A percentile compares a stretch with the other conserved stretches of the same genome.
These are phyloP conservation scores for Amanita phalloides DNA, from an alignment of 768 basidiomycete genomes.

Conservation along the genomic window DNA sequence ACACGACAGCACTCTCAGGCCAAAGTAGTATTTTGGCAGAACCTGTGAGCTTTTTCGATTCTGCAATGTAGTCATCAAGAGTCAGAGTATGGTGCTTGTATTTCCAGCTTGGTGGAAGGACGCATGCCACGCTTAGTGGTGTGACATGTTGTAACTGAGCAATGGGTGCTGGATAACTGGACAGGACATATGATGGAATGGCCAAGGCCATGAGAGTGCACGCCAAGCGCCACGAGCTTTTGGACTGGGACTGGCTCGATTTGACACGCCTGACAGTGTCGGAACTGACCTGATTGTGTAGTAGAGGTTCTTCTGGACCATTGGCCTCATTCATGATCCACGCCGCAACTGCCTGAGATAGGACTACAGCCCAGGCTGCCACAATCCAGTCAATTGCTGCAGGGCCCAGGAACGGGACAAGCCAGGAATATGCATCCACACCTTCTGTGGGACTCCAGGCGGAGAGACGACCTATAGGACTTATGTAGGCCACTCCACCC, in stretches of 20 bases:
- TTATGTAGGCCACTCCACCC: slow-evolving; percentile 40
- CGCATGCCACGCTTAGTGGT: slow-evolving; percentile 54
- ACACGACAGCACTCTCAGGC: slow-evolving; percentile 73
- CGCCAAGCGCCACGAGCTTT: slow-evolving; percentile 16
- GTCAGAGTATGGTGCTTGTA: slow-evolving; percentile 30
- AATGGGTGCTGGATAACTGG: slow-evolving; percentile 27
- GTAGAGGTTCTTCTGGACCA: slow-evolving; percentile 10
- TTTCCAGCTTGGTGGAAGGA: slow-evolving; percentile 39
- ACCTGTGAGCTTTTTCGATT: slow-evolving; percentile 33
- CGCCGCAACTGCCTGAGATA: slow-evolving; percentile 38
- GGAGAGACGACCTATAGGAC: slow-evolving; percentile 60
- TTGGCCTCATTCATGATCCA: slow-evolving; percentile 43
- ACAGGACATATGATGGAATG: slow-evolving; percentile 43
- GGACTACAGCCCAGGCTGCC: slow-evolving; percentile 65
- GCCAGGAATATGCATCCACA: slow-evolving; percentile 51
- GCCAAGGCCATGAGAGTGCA: slow-evolving; percentile 32
- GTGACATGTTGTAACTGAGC: slow-evolving; percentile 30
- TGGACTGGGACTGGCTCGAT: not conserved
- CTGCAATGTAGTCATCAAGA: slow-evolving; percentile 52
- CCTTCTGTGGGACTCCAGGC: slow-evolving; percentile 59
- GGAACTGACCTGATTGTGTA: slow-evolving; percentile 7
- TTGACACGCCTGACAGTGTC: slow-evolving; percentile 2
- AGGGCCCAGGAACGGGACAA: slow-evolving; percentile 46
- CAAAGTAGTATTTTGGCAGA: slow-evolving; percentile 55
- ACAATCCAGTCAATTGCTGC: slow-evolving; percentile 60